phyloP scores from a whole-genome alignment of 2,329 filamentous ascomycete genomes.

The Thermoascus crustaceus region DNA sequence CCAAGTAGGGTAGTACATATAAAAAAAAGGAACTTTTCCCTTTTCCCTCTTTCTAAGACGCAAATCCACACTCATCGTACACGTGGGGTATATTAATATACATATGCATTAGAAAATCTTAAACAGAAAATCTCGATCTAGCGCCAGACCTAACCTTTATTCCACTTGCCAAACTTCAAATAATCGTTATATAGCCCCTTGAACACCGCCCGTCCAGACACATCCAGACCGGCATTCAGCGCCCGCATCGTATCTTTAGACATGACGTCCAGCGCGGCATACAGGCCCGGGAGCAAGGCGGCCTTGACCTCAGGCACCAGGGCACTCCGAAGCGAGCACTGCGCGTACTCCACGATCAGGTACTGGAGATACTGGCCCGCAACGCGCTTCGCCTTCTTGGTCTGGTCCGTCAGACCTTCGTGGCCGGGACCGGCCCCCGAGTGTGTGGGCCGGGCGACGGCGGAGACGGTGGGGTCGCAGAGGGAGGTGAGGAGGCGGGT shows the following conservation, averaged over 20 bases:
- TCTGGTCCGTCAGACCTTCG: constrained; percentile 49
- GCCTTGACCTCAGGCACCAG: constrained; percentile 46
- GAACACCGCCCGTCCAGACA: constrained; percentile 45
- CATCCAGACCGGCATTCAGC: constrained; percentile 45
- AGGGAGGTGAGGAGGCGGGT: constrained; percentile 51
- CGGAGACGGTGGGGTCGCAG: constrained; percentile 53
- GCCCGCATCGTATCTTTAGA: constrained; percentile 42
- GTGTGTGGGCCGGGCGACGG: constrained; percentile 36
- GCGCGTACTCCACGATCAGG: constrained; percentile 50
- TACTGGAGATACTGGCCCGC: constrained; percentile 52
- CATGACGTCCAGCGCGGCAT: constrained; percentile 47
- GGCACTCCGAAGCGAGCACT: constrained; percentile 43
- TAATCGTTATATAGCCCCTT: constrained; percentile 48
- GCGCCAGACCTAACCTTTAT: constrained; percentile 29
- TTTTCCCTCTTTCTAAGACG: no score
- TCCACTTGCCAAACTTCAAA: constrained; percentile 40
- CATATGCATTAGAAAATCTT: no score
- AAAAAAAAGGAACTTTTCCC: no score
- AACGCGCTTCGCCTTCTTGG: constrained; percentile 50
- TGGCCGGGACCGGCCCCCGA: constrained; percentile 27
- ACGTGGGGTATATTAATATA: no score
- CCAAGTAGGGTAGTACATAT: no score
- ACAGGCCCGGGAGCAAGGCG: constrained; percentile 44
- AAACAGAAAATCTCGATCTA: no score
- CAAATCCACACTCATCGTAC: no score